Base-by-base conservation (phyloP, 1,139 yeast species). In the Yarrowia galli region DNA sequence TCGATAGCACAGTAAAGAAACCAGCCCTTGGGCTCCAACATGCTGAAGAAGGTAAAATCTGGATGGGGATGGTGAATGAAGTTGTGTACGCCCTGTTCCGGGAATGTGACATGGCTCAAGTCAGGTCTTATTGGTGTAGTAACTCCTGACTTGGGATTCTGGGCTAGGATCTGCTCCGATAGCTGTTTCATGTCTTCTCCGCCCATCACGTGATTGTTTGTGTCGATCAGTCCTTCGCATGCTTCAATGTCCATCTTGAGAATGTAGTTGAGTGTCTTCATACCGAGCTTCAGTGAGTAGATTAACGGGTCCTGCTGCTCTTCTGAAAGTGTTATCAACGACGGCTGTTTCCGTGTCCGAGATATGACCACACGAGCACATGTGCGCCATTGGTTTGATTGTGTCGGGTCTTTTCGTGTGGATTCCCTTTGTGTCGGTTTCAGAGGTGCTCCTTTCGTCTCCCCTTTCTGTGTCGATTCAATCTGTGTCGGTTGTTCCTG, bases 241-340 rank as follows among this genome's bases (percentile, higher is more conserved):
- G 56, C 23, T 6, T 12, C 40, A 7, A 32, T 2, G 15, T 49
- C 40, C 6, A 5, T 49, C 13, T 20, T 49, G n/a, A 49, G 20
- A n/a, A 49, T 25, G n/a, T 49, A 49, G 13, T 20, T 32, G 40
- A 49, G 56, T 1, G 56, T 49, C 13, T 49, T 49, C 56, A 49
- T 49, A 13, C 56, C 56, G 22, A 49, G 9, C 15, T 49, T 49
- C 28, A 49, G 40, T 5, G n/a, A 13, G 28, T 49, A 49, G 3
- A 32, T 7, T 6, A 49, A 25, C 1, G 56, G 22, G n/a, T 49
- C 56, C 13, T 49, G 56, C 1, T 32, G 23, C 4, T 49, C 12
- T 18, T 32, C 56, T 3, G 38, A 18, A 0, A 49, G 56, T 7
- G 22, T 13, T 8, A 49, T 20, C 18, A 49, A 28, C 32, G 32